Percentiles rank a stretch among this genome's conserved stretches.
phyloP scores from a whole-genome alignment of 768 basidiomycete species.

The Collybia sp. region DNA sequence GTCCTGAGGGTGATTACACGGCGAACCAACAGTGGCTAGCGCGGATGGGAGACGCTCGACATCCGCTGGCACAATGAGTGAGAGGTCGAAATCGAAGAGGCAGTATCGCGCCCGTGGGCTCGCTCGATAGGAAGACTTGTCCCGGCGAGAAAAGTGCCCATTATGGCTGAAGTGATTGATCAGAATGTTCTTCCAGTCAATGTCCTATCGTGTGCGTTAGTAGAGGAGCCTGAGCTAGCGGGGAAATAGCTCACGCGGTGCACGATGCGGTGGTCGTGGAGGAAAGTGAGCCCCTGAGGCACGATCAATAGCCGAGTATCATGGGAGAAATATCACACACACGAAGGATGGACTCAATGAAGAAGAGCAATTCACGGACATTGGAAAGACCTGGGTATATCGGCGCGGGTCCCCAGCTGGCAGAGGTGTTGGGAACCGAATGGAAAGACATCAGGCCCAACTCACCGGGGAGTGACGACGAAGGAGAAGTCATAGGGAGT shows the following conservation, averaged over 20 bases:
- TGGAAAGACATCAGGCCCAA: neutral
- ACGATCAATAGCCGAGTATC: neutral
- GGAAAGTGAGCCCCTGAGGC: neutral
- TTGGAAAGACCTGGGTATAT: neutral
- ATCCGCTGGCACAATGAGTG: neutral
- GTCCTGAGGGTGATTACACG: neutral
- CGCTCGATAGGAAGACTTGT: neutral
- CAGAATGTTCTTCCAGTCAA: neutral
- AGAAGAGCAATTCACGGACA: neutral
- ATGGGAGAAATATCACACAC: neutral
- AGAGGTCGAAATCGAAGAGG: neutral
- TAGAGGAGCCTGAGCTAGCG: neutral
- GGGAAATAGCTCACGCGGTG: neutral
- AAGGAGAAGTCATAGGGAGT: neutral
- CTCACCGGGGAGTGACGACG: neutral
- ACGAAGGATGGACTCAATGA: neutral
- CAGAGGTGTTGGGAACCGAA: neutral
- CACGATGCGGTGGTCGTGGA: neutral
- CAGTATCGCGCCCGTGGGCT: neutral
- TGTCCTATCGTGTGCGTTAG: neutral
- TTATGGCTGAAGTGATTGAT: neutral
- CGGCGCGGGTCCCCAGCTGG: neutral
- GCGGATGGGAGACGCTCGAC: neutral
- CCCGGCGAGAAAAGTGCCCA: neutral
- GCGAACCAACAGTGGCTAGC: neutral